A percentile compares a stretch with the other conserved stretches of the same genome.
Evolutionary conservation across 495 filamentous ascomycete genomes (phyloP).

Genomic region (Penicillium arizonense): DNA sequence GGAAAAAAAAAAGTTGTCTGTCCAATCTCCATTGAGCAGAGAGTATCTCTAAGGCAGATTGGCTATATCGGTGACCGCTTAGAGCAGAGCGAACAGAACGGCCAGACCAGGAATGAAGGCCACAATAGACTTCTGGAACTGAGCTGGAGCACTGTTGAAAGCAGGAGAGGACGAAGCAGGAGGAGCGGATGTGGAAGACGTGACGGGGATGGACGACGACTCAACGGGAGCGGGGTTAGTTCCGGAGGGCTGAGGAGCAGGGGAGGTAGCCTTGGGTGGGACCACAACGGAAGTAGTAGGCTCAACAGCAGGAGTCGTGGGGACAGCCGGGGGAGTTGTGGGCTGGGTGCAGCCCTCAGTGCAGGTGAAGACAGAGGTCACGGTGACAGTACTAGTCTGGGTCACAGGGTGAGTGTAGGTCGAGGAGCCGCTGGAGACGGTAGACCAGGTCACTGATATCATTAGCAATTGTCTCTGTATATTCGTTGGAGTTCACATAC

Average conservation of each 20-base stretch:
- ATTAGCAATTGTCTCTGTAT: conserved; percentile 4
- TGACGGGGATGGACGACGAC: neutral
- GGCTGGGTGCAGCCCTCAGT: conserved; percentile 16
- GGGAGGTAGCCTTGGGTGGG: neutral
- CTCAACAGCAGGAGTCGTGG: neutral
- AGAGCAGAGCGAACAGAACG: conserved; percentile 16
- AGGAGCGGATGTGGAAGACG: conserved; percentile 9
- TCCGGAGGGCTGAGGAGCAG: neutral
- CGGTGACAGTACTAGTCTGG: conserved; percentile 21
- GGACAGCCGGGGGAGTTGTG: neutral
- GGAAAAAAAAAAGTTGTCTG: too few species aligned
- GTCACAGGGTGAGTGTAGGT: conserved; percentile 28
- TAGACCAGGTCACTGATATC: conserved; percentile 20
- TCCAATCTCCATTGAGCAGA: neutral
- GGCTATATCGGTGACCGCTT: neutral
- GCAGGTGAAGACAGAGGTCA: conserved; percentile 24
- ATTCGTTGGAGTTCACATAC: conserved; percentile 7
- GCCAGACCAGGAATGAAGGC: conserved; percentile 22
- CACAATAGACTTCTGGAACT: conserved; percentile 19
- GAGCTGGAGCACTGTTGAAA: conserved; percentile 23
- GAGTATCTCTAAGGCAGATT: neutral
- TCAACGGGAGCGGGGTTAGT: conserved; percentile 6
- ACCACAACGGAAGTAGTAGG: neutral
- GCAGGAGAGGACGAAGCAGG: conserved; percentile 13
- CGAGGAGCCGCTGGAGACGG: conserved; percentile 22